Conservation (phyloP, 352 stramenopile species). For the Phytophthora cactorum region DNA sequence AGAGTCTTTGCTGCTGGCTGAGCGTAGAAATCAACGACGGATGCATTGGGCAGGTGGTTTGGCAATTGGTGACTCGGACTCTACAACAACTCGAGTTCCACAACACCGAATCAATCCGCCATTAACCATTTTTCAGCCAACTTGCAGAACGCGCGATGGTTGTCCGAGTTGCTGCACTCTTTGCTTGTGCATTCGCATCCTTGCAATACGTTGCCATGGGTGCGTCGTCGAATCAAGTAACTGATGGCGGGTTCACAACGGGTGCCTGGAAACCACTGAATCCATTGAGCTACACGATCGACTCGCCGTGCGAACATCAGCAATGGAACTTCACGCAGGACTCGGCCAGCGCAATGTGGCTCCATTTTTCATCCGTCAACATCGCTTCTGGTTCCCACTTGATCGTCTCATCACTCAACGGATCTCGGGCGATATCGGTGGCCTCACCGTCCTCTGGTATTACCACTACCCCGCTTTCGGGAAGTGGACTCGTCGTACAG, state of each 20-base stretch:
- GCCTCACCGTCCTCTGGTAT: conserved; percentile 30
- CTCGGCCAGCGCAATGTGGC: conserved; percentile 45
- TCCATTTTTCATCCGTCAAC: conserved; percentile 45
- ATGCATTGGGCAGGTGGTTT: conserved; percentile 14
- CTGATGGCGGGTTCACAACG: conserved; percentile 45
- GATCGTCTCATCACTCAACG: conserved; percentile 43
- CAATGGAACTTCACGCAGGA: conserved; percentile 59
- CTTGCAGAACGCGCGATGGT: conserved; percentile 11
- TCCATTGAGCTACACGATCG: conserved; percentile 43
- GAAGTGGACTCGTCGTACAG: conserved; percentile 44
- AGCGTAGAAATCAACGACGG: conserved; percentile 15
- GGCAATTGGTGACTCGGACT: neutral
- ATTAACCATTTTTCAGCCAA: conserved; percentile 13
- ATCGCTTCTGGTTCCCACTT: conserved; percentile 45
- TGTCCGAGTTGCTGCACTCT: conserved; percentile 2
- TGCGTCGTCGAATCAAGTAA: conserved; percentile 22
- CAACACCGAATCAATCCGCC: conserved; percentile 12
- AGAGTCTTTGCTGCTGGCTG: neutral
- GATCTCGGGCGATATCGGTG: conserved; percentile 35
- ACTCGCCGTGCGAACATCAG: conserved; percentile 43
- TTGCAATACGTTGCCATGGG: conserved; percentile 4
- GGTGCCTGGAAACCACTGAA: conserved; percentile 41
- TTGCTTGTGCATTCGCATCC: neutral
- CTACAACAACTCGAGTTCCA: conserved; percentile 6
- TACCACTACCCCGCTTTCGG: conserved; percentile 40